Base-by-base conservation (phyloP, 2,329 filamentous ascomycete genomes). In the Fusarium pseudograminearum region DNA sequence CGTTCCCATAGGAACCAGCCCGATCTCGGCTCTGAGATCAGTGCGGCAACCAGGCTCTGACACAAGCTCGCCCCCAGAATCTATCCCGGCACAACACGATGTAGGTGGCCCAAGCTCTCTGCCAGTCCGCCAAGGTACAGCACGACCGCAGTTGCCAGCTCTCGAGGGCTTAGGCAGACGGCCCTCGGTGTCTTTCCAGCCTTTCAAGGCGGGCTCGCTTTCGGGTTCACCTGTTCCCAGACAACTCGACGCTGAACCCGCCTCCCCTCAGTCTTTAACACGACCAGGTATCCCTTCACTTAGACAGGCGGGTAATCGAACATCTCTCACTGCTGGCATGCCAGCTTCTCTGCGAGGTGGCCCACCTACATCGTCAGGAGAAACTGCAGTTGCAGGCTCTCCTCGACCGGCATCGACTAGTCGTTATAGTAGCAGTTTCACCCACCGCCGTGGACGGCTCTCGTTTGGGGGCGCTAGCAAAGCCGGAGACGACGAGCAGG, bases 171-270 rank as follows among this genome's bases (percentile, higher is more conserved):
- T 86, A 48, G 85, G 85, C 55, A 87, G 94, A 73, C 89, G 93
- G 55, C 90, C 92, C 9, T 98, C 93, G 0, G 88, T 97, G 24
- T 97, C 93, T 1, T 97, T 98, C 74, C 93, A 97, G 73, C 94
- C 95, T 0, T 99, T 99, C 83, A 99, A 99, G 80, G 93, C 94
- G 16, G 95, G 95, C 14, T 97, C 95, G 3, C 84, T 98, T n/a
- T 97, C 94, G 4, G 93, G 92, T 6, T 98, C 94, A 7, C 95
- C 94, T 0, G 78, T 85, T n/a, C 82, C 82, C 30, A 82, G 85
- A 31, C 77, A 82, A 9, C 76, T 80, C 4, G 86, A 88, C 15
- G 77, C 80, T 16, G 87, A 88, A 50, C 85, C 87, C 16, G 82
- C 84, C 33, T 90, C 89, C 5, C 86, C 87, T 4, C 83, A 84